Evolutionary conservation across 345 rosid species (phyloP), one percentile per base, ranked within the genome.

Genomic region (Pistacia atlantica): DNA sequence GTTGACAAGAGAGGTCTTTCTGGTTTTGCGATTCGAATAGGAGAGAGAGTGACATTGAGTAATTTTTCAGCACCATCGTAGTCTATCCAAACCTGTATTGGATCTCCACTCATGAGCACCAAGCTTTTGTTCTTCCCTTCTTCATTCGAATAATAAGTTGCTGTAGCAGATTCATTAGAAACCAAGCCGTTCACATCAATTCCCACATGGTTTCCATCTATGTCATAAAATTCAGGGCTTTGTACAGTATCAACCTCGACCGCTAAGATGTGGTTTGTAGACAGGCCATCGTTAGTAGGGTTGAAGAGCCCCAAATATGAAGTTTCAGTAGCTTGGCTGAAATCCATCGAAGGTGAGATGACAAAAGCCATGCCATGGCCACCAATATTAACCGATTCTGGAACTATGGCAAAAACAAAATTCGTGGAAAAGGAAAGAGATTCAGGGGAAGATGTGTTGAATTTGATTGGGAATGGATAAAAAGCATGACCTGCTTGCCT

Each of bases 301-400:
- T 77, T 83, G 67, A 83, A 71, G 38, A 83, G 63, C 46, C 86
- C 83, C 0, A 83, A 59, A 65, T 75, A 85, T 35, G 75, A 42
- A 70, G 81, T 87, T 0, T 61, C 10, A 1, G 8, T 14, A n/a
- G 25, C 25, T 22, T 25, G 25, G 25, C 25, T 25, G 25, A 85
- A 71, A 25, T 81, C 79, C 78, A 33, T 73, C 0, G 83, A 69
- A 0, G 87, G 84, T 38, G 92, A 79, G 33, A 89, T 81, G 69
- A 70, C 67, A 22, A 88, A 79, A 67, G 89, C 81, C 14, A 88
- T 10, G 57, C 91, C 91, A 49, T 86, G 76, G 65, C 91, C 89
- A 0, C 84, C 84, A 35, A 71, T 67, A 1, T 57, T 2, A 0
- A 38, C 72, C 13, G 38, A 2, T 38, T 82, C 79, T 18, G 77